Conservation (phyloP, 768 basidiomycete species). For the Agaricus bisporus region DNA sequence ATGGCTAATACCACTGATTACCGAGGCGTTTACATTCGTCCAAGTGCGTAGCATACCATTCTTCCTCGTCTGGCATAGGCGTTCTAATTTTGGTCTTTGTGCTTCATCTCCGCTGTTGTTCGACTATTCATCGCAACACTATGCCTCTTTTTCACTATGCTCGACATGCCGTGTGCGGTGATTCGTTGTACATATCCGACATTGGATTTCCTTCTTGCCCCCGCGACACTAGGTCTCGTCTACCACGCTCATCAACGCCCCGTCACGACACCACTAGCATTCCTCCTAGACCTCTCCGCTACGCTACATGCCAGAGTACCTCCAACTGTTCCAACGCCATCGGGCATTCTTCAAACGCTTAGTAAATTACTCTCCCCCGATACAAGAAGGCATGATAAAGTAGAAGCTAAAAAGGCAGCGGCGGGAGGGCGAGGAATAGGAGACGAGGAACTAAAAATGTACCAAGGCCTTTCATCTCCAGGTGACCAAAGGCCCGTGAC, state of each 20-base stretch:
- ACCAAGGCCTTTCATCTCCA: not conserved
- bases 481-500: conserved; percentile 19
- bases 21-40: conserved; percentile 79
- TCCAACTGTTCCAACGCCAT: conserved; percentile 54
- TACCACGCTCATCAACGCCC: conserved; percentile 95
- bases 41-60: conserved; percentile 52
- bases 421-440: not conserved
- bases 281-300: conserved; percentile 76
- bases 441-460: not conserved
- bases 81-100: conserved; percentile 8
- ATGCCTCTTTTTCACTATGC: not conserved
- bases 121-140: not conserved
- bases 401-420: not conserved
- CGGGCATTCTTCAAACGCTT: conserved; percentile 51
- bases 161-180: not conserved
- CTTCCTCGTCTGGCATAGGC: not conserved
- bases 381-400: not conserved
- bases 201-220: not conserved
- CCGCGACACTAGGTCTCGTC: conserved; percentile 65
- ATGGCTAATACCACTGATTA: conserved; percentile 37
- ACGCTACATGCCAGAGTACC: conserved; percentile 60
- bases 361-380: conserved; percentile 22
- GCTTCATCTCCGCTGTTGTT: not conserved
- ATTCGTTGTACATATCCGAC: not conserved
- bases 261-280: conserved; percentile 80